Base-by-base conservation (phyloP, 352 stramenopile genomes). In the Albugo candida region DNA sequence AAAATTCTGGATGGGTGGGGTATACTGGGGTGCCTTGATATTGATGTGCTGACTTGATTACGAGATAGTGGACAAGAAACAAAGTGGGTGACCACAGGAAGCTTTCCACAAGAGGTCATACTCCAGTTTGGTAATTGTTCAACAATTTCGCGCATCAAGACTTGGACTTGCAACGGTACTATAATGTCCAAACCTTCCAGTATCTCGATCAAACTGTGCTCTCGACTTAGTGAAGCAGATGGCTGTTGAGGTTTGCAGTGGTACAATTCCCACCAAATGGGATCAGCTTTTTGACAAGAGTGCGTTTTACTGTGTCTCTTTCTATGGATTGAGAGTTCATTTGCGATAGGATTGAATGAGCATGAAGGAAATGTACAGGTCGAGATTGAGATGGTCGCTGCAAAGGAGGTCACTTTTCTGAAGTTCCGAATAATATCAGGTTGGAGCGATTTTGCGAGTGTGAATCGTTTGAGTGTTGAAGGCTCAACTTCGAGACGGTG, bases 401-500 rank as follows among this genome's bases (percentile, higher is more conserved):
- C 72, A 2, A 75, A 67, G 0, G 72, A 85, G 47, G 72, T 72
- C 36, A 81, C 74, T 38, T 89, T 86, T 51, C 65, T 89, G 51
- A 83, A 82, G 52, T 79, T 89, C 47, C 81, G 79, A 50, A 80
- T 89, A 49, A 59, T 86, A 35, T 83, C 77, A 0, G 74, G 77
- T n/a, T 89, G 70, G 65, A 68, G 63, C 53, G 74, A 89, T 48
- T 89, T 89, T 48, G 74, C 81, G 18, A 48, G 63, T 19, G 56
- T 89, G 16, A 71, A 89, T 49, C 71, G 72, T 41, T 66, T 89
- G 16, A 82, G 70, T 41, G 77, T 89, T 34, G 71, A 89, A 72
- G 77, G 77, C 43, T 81, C 70, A 11, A 72, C 61, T 1, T 60
- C 62, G 20, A 58, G 69, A 36, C 41, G 64, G 58, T 80, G 51